A percentile compares a stretch with the other conserved stretches of the same genome.
Evolutionary conservation across 2,329 filamentous ascomycete species (phyloP).

Genomic region (Xylaria sp.): DNA sequence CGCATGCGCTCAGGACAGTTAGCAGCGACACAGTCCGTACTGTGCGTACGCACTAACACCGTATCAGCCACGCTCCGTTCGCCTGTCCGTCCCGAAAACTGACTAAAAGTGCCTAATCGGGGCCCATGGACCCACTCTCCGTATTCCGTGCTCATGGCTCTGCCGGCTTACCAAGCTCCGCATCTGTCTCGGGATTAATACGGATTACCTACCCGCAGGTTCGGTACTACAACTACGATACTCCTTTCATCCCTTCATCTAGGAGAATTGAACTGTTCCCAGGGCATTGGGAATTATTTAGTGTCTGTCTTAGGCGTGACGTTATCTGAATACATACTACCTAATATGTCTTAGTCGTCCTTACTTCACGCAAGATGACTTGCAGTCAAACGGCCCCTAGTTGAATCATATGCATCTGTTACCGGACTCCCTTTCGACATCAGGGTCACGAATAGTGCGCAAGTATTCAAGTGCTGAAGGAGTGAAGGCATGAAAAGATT

Average conservation of each 20-base stretch:
- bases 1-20: neutral
- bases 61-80: neutral
- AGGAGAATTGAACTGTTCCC: too few relatives aligned
- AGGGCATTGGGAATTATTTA: too few relatives aligned
- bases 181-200: neutral
- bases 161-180: too few relatives aligned
- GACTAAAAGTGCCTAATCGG: neutral
- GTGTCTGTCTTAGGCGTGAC: neutral
- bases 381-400: constrained; percentile 1
- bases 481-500: neutral
- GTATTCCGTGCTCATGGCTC: neutral
- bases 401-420: neutral
- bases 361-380: constrained; percentile 8
- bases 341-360: neutral
- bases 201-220: too few relatives aligned
- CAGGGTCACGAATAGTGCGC: neutral
- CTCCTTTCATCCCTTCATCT: too few relatives aligned
- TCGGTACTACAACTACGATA: too few relatives aligned
- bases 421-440: neutral
- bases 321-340: neutral
- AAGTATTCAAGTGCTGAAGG: neutral
- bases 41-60: neutral
- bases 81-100: neutral
- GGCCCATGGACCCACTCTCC: neutral
- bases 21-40: neutral